Evolutionary conservation across 805 yeast genomes (phyloP).

Genomic region (Starmerella riodocensis): DNA sequence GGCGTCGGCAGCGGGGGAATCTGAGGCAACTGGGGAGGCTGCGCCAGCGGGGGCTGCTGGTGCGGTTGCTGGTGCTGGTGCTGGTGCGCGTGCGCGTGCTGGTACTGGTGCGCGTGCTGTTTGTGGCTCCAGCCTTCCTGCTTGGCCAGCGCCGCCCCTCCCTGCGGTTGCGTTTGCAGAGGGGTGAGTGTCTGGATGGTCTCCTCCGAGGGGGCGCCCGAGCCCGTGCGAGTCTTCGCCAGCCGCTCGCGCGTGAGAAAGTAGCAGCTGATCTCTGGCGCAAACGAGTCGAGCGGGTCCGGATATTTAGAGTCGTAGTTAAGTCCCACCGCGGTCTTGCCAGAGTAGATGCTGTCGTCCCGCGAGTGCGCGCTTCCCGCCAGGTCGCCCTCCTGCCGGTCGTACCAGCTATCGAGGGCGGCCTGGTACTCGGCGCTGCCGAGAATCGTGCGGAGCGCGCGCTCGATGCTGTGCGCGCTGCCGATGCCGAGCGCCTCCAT

Average conservation of each 20-base stretch:
- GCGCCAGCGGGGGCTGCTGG: neutral
- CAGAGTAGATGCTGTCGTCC: neutral
- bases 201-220: neutral
- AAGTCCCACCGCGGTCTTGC: neutral
- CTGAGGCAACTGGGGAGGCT: too few species aligned
- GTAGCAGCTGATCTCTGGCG: slow-evolving; percentile 80
- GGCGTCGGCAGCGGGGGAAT: too few species aligned
- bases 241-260: slow-evolving; percentile 74
- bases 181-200: neutral
- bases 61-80: slow-evolving; percentile 6
- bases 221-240: slow-evolving; percentile 18
- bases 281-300: slow-evolving; percentile 72
- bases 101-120: too few species aligned
- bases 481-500: slow-evolving; percentile 75
- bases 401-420: slow-evolving; percentile 51
- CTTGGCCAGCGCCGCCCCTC: too few species aligned
- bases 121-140: too few species aligned
- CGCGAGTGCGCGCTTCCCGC: neutral
- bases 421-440: slow-evolving; percentile 52
- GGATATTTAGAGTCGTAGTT: neutral
- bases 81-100: neutral
- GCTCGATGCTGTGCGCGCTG: slow-evolving; percentile 39
- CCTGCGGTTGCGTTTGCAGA: neutral
- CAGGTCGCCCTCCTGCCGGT: slow-evolving; percentile 9
- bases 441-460: slow-evolving; percentile 44